These are phyloP conservation scores for Neurospora cerealis DNA, from an alignment of 495 filamentous ascomycete species.

Conservation along the genomic window DNA sequence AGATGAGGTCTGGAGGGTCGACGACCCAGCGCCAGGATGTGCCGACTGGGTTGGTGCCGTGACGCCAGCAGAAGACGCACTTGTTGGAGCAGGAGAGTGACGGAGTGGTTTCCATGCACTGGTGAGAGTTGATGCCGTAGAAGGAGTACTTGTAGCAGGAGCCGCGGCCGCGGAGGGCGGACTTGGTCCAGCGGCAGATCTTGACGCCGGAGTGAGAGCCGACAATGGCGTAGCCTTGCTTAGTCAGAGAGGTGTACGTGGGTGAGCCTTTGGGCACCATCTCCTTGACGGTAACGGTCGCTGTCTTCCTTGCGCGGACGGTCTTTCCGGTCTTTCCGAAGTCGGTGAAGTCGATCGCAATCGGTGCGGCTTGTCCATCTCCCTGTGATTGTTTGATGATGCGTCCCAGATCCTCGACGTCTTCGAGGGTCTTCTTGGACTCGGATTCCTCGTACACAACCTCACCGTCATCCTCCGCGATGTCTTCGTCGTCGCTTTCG, in stretches of 20 bases:
- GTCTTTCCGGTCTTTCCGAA: constrained; percentile 33
- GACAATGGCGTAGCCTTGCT: constrained; percentile 92
- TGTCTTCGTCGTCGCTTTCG: constrained; percentile 72
- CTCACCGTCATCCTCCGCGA: constrained; percentile 48
- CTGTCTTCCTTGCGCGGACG: constrained; percentile 32
- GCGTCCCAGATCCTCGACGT: constrained; percentile 77
- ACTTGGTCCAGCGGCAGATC: constrained; percentile 98
- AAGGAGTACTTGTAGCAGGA: constrained; percentile 97
- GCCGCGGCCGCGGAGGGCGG: constrained; percentile 85
- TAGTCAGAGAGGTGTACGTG: constrained; percentile 78
- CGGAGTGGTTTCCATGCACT: constrained; percentile 96
- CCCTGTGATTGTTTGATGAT: constrained; percentile 42
- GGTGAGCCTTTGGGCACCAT: constrained; percentile 91
- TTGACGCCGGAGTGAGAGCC: constrained; percentile 95
- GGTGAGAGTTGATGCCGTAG: constrained; percentile 90
- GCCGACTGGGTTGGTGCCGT: constrained; percentile 93
- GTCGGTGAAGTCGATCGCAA: constrained; percentile 84
- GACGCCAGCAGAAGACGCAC: constrained; percentile 97
- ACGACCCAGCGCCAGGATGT: constrained; percentile 95
- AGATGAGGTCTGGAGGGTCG: constrained; percentile 80
- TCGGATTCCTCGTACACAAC: constrained; percentile 38
- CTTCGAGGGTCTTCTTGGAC: constrained; percentile 43
- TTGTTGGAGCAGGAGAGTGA: constrained; percentile 95
- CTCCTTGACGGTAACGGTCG: constrained; percentile 52
- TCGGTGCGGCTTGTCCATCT: constrained; percentile 33